Evolutionary conservation across 768 basidiomycete species (phyloP), one percentile per base, ranked within the genome.

Genomic region (Fomitopsis pulvina): DNA sequence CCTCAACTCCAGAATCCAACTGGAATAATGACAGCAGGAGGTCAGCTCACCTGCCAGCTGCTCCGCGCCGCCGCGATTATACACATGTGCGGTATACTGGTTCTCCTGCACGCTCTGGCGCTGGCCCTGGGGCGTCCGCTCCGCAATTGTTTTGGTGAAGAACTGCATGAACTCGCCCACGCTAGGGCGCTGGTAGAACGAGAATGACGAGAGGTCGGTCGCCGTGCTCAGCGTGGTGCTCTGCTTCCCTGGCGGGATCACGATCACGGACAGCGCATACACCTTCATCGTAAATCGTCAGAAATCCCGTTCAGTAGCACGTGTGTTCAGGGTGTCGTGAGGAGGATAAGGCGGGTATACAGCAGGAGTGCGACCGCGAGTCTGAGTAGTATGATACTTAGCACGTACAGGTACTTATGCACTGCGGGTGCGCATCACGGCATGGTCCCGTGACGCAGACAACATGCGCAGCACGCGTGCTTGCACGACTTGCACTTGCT

Each of bases 71-170:
- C 91, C 88, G 18, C 90, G 76, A 58, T 92, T 92, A 71, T 94
- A 96, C 7, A 91, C 91, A 72, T 97, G 92, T 0, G 92, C 93
- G 14, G 82, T 87, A 66, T 98, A 92, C 53, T 77, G 83, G 65
- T 93, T 92, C 73, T 98, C 95, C 65, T 94, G 86, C 10, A 98
- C 83, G 47, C 87, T 93, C 72, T 95, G 92, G 42, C 96, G 79
- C 67, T 93, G 89, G 16, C 92, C 92, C 52, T 83, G 81, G 5
- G 77, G 73, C 14, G 94, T 98, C 40, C 93, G 77, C 60, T 94
- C 91, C 32, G 82, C 83, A 27, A 97, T 92, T 1, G 93, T 97
- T 77, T 84, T 92, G 41, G 87, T 81, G 67, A 96, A 87, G 77
- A 98, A 98, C 22, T 80, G 77, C 81, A 98, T 79, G 69, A 98